These are phyloP conservation scores for Emmonsia crescens DNA, from an alignment of 2,329 filamentous ascomycete species.

Conservation along the genomic window DNA sequence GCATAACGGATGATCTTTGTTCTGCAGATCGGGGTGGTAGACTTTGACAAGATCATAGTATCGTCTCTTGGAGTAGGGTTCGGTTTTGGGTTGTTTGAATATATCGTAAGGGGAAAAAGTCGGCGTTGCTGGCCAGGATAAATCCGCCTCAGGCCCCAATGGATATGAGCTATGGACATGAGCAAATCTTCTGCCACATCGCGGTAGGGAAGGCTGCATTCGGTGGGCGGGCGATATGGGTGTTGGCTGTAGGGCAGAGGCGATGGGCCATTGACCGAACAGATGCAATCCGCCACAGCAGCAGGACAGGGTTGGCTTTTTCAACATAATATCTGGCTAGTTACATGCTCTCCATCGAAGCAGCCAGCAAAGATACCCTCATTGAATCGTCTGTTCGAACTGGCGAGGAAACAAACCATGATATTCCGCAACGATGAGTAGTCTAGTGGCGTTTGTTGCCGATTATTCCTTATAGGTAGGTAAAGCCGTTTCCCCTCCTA, in stretches of 20 bases:
- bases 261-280: slow-evolving; percentile 14
- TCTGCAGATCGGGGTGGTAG: slow-evolving; percentile 75
- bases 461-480: background rate
- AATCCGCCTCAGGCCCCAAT: slow-evolving; percentile 22
- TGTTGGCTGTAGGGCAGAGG: slow-evolving; percentile 21
- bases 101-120: slow-evolving; percentile 76
- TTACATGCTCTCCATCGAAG: slow-evolving; percentile 24
- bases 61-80: slow-evolving; percentile 66
- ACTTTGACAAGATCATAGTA: slow-evolving; percentile 91
- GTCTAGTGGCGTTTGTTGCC: background rate
- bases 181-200: slow-evolving; percentile 26
- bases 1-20: slow-evolving; percentile 32
- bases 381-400: slow-evolving; percentile 4
- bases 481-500: background rate
- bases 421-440: background rate
- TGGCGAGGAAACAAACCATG: background rate
- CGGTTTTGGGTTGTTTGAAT: slow-evolving; percentile 50
- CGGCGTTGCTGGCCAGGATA: slow-evolving; percentile 34
- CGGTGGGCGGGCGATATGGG: slow-evolving; percentile 15
- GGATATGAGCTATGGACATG: slow-evolving; percentile 21
- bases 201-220: slow-evolving; percentile 12
- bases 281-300: slow-evolving; percentile 29
- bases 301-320: slow-evolving; percentile 33
- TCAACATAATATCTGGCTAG: slow-evolving; percentile 31
- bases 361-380: slow-evolving; percentile 6